Percentiles rank a stretch among this genome's conserved stretches.
Evolutionary conservation across 1,284 basidiomycete species (phyloP).

Genomic region (Exsudoporus floridanus): DNA sequence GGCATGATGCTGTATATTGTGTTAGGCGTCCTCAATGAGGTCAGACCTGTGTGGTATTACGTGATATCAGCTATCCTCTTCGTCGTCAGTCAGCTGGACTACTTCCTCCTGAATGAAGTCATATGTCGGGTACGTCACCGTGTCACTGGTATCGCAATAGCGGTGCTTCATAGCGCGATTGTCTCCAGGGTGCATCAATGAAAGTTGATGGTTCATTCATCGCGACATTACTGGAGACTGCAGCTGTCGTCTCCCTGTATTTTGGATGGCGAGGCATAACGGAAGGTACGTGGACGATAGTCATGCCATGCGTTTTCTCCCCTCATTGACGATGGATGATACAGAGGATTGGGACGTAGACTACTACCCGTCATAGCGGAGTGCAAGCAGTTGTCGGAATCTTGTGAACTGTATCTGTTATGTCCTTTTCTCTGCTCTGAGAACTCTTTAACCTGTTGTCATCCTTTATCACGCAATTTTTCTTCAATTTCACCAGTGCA

Average conservation of each 20-base stretch:
- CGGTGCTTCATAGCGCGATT: slow-evolving; percentile 8
- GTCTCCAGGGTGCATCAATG: slow-evolving; percentile 50
- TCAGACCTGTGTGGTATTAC: slow-evolving; percentile 71
- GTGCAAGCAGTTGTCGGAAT: background rate
- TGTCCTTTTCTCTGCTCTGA: background rate
- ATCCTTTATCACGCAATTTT: background rate
- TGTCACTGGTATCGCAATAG: background rate
- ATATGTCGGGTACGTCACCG: slow-evolving; percentile 65
- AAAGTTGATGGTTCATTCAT: slow-evolving; percentile 82
- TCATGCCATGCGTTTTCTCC: background rate
- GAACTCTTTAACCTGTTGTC: slow-evolving; percentile 10
- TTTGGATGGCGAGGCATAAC: slow-evolving; percentile 82
- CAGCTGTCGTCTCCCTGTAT: slow-evolving; percentile 66
- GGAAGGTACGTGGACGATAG: slow-evolving; percentile 57
- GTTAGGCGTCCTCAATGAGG: slow-evolving; percentile 66
- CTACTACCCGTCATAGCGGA: slow-evolving; percentile 28
- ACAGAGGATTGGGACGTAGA: slow-evolving; percentile 36
- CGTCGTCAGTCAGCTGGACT: slow-evolving; percentile 72
- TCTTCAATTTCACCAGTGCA: background rate
- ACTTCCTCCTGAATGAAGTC: slow-evolving; percentile 72
- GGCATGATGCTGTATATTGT: slow-evolving; percentile 76
- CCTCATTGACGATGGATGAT: slow-evolving; percentile 4
- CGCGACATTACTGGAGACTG: slow-evolving; percentile 75
- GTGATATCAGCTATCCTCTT: slow-evolving; percentile 66
- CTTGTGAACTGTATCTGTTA: slow-evolving; percentile 15